These are phyloP conservation scores for Albizia julibrissin DNA, from an alignment of 306 rosid genomes.

Conservation along the genomic window DNA sequence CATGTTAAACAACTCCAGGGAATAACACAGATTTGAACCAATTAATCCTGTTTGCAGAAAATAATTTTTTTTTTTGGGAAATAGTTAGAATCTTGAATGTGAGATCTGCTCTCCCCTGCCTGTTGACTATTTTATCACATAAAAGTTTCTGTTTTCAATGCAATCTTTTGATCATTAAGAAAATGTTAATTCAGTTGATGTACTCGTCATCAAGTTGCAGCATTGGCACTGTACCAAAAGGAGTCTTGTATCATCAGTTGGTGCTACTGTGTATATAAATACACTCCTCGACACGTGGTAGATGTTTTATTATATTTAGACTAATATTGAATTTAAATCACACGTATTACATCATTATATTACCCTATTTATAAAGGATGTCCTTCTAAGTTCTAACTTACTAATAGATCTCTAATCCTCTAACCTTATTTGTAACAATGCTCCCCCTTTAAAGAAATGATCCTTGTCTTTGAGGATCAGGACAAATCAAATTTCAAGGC, in stretches of 20 bases:
- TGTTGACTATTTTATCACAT: too few species aligned
- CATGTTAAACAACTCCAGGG: not conserved
- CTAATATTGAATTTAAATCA: too few species aligned
- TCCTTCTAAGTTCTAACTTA: too few species aligned
- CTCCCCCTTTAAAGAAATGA: too few species aligned
- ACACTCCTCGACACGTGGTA: not conserved
- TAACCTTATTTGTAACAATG: too few species aligned
- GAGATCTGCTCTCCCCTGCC: not conserved
- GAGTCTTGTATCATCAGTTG: not conserved
- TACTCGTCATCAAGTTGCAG: not conserved
- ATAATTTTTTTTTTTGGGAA: not conserved
- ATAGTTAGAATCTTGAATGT: not conserved
- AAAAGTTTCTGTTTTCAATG: not conserved
- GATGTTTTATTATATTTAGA: too few species aligned
- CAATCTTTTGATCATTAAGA: not conserved
- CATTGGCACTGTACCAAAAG: not conserved
- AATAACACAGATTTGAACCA: constrained; percentile 3
- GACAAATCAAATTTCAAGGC: too few species aligned
- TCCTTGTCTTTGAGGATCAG: too few species aligned
- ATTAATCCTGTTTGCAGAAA: not conserved
- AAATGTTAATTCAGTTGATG: not conserved
- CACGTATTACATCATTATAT: too few species aligned
- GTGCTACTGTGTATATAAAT: not conserved
- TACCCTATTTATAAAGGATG: too few species aligned
- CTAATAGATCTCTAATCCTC: too few species aligned